These are phyloP conservation scores for Actinomortierella wolfii DNA, from an alignment of 371 early-diverging fungal species.

Conservation along the genomic window DNA sequence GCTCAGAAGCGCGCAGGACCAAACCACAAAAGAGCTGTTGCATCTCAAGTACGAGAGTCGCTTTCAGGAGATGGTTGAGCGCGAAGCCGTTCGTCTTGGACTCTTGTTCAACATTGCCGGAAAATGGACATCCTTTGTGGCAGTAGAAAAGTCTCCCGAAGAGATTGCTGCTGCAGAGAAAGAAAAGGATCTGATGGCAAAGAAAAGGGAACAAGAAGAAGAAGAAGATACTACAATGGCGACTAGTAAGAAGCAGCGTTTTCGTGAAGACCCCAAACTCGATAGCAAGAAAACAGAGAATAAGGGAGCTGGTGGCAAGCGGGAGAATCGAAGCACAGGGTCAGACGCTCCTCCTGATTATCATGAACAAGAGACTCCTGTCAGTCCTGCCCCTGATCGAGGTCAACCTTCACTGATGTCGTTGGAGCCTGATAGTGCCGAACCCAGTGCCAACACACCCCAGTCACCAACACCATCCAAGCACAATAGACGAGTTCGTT, in stretches of 20 bases:
- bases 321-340: conserved; percentile 4
- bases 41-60: conserved; percentile 3
- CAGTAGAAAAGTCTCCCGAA: conserved; percentile 3
- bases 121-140: conserved; percentile 18
- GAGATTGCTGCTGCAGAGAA: conserved; percentile 3
- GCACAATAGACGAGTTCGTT: too few species aligned
- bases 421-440: too few species aligned
- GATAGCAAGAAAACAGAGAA: too few species aligned
- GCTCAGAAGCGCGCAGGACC: conserved; percentile 2
- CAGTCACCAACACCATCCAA: too few species aligned
- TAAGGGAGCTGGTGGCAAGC: too few species aligned
- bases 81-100: conserved; percentile 13
- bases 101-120: conserved; percentile 10
- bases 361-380: too few species aligned
- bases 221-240: conserved; percentile 5
- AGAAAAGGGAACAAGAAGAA: not conserved
- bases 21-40: not conserved
- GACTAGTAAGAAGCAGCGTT: conserved; percentile 6
- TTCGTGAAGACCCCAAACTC: conserved; percentile 4
- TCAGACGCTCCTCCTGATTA: not conserved
- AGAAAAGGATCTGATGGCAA: not conserved
- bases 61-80: conserved; percentile 10
- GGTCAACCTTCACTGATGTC: too few species aligned
- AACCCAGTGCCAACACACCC: too few species aligned
- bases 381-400: not conserved